Percentiles rank a stretch among this genome's conserved stretches.
Evolutionary conservation across 2,329 filamentous ascomycete genomes (phyloP).

Genomic region (Orbilia quercus): DNA sequence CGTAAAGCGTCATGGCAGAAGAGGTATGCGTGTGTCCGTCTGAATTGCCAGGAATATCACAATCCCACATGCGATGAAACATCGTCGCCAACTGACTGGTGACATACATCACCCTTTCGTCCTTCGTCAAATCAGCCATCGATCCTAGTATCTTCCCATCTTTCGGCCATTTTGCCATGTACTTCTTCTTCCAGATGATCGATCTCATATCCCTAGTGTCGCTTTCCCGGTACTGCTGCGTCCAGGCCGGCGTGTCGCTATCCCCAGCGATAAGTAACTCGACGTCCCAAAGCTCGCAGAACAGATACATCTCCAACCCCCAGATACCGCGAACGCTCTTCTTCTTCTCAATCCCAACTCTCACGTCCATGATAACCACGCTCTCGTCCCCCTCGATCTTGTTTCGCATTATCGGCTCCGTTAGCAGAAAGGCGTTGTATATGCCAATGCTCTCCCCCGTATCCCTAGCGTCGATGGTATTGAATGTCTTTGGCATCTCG

Average conservation of each 20-base stretch:
- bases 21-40: no score
- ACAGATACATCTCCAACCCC: neutral
- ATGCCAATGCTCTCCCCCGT: neutral
- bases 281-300: neutral
- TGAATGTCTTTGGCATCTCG: neutral
- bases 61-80: no score
- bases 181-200: neutral
- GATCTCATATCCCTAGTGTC: neutral
- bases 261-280: neutral
- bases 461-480: constrained; percentile 4
- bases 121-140: no score
- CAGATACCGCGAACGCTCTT: neutral
- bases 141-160: neutral
- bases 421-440: constrained; percentile 1
- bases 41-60: no score
- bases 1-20: no score
- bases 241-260: neutral
- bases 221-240: neutral
- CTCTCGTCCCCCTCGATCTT: neutral
- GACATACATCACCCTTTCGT: no score
- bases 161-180: neutral
- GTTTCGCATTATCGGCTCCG: neutral
- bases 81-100: no score
- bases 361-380: neutral
- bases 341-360: neutral